A percentile compares a stretch with the other conserved stretches of the same genome.
Conservation (phyloP, 2,329 filamentous ascomycete genomes). For the Paecilomyces fulvus region DNA sequence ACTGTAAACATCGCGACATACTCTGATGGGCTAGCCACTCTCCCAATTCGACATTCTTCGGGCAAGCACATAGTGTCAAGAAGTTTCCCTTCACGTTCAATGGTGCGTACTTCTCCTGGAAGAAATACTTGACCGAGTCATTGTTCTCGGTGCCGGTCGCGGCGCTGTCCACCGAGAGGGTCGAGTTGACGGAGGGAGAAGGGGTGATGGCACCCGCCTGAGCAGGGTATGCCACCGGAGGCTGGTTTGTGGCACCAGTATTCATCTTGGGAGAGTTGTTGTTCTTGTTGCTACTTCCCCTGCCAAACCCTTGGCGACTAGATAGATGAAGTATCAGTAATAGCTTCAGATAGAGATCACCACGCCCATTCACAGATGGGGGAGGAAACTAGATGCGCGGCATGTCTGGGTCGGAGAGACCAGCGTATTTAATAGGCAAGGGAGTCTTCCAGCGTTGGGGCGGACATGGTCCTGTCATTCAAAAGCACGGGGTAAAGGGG, state of each 20-base stretch:
- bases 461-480: slow-evolving; percentile 9
- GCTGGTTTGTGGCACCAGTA: slow-evolving; percentile 23
- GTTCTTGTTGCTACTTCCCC: slow-evolving; percentile 36
- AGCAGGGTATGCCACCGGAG: slow-evolving; percentile 20
- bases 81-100: slow-evolving; percentile 97
- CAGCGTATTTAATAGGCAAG: background rate
- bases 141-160: slow-evolving; percentile 26
- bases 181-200: slow-evolving; percentile 33
- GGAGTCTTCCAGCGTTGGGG: slow-evolving; percentile 1
- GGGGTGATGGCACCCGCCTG: slow-evolving; percentile 25
- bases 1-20: slow-evolving; percentile 34
- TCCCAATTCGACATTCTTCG: slow-evolving; percentile 85
- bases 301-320: slow-evolving; percentile 43
- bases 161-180: slow-evolving; percentile 27
- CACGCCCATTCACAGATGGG: background rate
- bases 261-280: slow-evolving; percentile 33
- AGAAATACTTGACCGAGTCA: slow-evolving; percentile 41
- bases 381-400: background rate
- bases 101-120: slow-evolving; percentile 53
- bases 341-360: slow-evolving; percentile 2
- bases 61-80: slow-evolving; percentile 86
- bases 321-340: slow-evolving; percentile 10
- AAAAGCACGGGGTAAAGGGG: slow-evolving; percentile 16
- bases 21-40: slow-evolving; percentile 96
- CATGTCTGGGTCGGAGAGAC: background rate